Conservation (phyloP, 768 basidiomycete genomes). For the Chalciporus pseudorubinellus region DNA sequence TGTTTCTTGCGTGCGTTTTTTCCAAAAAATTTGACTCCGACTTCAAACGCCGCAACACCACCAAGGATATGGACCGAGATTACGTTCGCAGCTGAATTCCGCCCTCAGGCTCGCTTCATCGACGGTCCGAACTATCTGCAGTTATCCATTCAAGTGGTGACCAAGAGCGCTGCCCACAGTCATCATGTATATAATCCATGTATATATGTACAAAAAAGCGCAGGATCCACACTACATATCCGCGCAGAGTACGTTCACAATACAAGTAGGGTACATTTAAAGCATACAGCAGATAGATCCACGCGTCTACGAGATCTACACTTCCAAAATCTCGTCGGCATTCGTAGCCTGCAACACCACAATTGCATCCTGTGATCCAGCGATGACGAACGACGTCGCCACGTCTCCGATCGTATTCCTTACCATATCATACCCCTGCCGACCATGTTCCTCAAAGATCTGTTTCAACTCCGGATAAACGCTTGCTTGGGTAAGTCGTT, state of each 20-base stretch:
- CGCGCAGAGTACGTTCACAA: too few relatives aligned
- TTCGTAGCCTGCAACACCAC: conserved; percentile 64
- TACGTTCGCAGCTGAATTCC: too few relatives aligned
- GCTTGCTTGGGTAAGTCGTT: conserved; percentile 60
- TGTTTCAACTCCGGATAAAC: conserved; percentile 57
- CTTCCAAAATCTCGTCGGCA: conserved; percentile 27
- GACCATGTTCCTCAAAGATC: conserved; percentile 37
- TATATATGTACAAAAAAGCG: too few relatives aligned
- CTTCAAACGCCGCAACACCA: not conserved
- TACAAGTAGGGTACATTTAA: too few relatives aligned
- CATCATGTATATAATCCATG: too few relatives aligned
- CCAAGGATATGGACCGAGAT: too few relatives aligned
- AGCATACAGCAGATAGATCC: too few relatives aligned
- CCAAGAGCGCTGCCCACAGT: too few relatives aligned
- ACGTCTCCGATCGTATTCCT: conserved; percentile 85
- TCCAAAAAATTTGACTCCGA: not conserved
- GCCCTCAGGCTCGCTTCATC: too few relatives aligned
- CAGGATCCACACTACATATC: too few relatives aligned
- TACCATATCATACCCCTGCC: conserved; percentile 35
- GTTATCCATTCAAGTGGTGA: too few relatives aligned
- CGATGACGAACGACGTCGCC: conserved; percentile 69
- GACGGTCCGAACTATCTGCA: too few relatives aligned
- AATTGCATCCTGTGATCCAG: conserved; percentile 55
- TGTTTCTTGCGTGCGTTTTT: not conserved
- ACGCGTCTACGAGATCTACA: not conserved